Base-by-base conservation (phyloP, 2,329 filamentous ascomycete genomes). In the Fusarium caatingaense region DNA sequence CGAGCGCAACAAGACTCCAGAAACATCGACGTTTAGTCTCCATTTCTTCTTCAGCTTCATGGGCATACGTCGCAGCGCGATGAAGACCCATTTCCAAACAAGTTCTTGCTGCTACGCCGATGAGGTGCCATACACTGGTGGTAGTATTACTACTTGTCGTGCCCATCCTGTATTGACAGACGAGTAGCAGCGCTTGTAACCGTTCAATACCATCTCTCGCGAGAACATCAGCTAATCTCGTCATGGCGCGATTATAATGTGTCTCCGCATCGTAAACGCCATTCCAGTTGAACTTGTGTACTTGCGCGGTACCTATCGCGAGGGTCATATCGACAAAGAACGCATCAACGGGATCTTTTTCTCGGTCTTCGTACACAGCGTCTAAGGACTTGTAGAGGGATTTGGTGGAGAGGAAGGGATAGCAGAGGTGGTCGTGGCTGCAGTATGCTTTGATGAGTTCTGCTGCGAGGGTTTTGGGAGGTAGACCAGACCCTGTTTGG, bases 251-350 rank as follows among this genome's bases (percentile, higher is more conserved):
- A 16, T 77, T 75, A 45, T 83, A 80, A 28, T 82, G 81, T 3
- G 76, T 80, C 51, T 83, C 81, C 5, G 81, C 82, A 64, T 82
- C 80, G 4, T 80, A 81, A 5, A 82, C 71, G 9, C 76, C 79
- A 54, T 82, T 78, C 81, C 82, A 83, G 41, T 83, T 80, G 48
- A 81, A 81, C 66, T 83, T 84, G 63, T 80, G 78, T 8, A 82
- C 78, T 44, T 82, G 81, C 0, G 80, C 78, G 0, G 79, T 83
- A 2, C 80, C 80, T 41, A 83, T 83, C 10, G 82, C 82, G 2
- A 84, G 71, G 0, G 80, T 75, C 79, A 84, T 83, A 62, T 84
- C 78, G 37, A 84, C 76, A 5, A 83, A 71, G 60, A 84, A 84
- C 0, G 76, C 76, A 25, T 82, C 79, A 13, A 77, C 77, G 4